Conservation (phyloP, 1,139 yeast species). For the Eremothecium sinecaudum region DNA sequence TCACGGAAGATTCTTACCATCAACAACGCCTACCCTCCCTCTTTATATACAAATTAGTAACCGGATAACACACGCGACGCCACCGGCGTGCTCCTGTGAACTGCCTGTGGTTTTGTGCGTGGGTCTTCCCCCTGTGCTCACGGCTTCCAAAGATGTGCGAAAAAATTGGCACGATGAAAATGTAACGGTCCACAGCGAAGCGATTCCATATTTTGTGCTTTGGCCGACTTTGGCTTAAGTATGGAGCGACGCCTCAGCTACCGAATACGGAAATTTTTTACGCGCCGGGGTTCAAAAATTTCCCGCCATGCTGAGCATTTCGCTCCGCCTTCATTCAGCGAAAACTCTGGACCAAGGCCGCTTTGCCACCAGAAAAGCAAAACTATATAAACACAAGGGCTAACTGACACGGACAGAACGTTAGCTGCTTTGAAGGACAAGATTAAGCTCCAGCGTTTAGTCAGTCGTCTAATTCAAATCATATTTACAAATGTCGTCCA, state of each 20-base stretch:
- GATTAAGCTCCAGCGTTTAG: no score
- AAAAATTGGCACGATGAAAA: slow-evolving; percentile 23
- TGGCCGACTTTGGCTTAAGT: slow-evolving; percentile 47
- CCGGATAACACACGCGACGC: no score
- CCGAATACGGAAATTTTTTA: slow-evolving; percentile 51
- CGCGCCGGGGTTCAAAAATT: no score
- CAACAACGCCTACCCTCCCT: no score
- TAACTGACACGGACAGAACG: no score
- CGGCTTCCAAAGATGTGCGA: slow-evolving; percentile 21
- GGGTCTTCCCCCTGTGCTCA: slow-evolving; percentile 11
- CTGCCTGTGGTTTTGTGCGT: slow-evolving; percentile 1
- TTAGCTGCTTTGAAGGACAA: no score
- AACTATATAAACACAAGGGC: slow-evolving; percentile 8
- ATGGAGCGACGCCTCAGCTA: slow-evolving; percentile 41
- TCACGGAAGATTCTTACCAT: slow-evolving; percentile 3
- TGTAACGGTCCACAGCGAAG: slow-evolving; percentile 17
- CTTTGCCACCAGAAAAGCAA: slow-evolving; percentile 7
- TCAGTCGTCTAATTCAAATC: neutral
- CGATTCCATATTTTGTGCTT: slow-evolving; percentile 44
- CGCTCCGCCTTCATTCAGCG: neutral
- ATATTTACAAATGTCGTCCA: slow-evolving; percentile 74
- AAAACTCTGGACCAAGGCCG: neutral
- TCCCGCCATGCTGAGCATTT: no score
- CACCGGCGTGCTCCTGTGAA: no score
- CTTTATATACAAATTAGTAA: slow-evolving; percentile 1